Percentiles rank a stretch among this genome's conserved stretches.
Evolutionary conservation across 305 asterid species (phyloP).

Genomic region (Solanum hybrid): DNA sequence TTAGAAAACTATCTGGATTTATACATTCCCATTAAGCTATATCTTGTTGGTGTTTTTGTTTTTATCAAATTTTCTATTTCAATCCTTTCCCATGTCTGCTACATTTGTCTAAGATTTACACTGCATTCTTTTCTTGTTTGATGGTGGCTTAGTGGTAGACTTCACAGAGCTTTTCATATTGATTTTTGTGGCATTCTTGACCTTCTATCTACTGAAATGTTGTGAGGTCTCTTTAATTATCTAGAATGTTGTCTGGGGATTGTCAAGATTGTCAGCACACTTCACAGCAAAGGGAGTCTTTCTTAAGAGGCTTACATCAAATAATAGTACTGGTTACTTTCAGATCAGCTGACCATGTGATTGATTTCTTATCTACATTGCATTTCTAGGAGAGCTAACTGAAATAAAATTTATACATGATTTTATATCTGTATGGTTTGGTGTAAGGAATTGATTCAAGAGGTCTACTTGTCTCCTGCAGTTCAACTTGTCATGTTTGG

Average conservation of each 20-base stretch:
- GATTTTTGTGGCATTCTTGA: not conserved
- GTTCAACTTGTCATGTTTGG: conserved; percentile 95
- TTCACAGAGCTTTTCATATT: not conserved
- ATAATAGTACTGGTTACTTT: not conserved
- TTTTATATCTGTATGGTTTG: not conserved
- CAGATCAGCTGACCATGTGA: not conserved
- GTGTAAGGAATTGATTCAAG: not conserved
- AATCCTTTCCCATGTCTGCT: not conserved
- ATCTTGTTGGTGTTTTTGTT: not conserved
- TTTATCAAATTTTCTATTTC: not conserved
- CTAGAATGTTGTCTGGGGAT: not conserved
- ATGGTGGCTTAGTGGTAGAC: not conserved
- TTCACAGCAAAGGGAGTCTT: not conserved
- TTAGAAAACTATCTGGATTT: not conserved
- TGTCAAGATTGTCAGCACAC: not conserved
- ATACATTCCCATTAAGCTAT: not conserved
- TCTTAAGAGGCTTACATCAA: not conserved
- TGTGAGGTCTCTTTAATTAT: not conserved
- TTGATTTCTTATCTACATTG: not conserved
- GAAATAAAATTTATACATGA: not conserved
- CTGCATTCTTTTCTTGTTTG: not conserved
- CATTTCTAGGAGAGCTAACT: not conserved
- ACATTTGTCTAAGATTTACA: not conserved
- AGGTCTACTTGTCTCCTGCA: conserved; percentile 22
- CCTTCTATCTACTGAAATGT: not conserved